Percentiles rank a stretch among this genome's conserved stretches.
phyloP scores from a whole-genome alignment of 495 filamentous ascomycete genomes.

The Aspergillus saccharolyticus region DNA sequence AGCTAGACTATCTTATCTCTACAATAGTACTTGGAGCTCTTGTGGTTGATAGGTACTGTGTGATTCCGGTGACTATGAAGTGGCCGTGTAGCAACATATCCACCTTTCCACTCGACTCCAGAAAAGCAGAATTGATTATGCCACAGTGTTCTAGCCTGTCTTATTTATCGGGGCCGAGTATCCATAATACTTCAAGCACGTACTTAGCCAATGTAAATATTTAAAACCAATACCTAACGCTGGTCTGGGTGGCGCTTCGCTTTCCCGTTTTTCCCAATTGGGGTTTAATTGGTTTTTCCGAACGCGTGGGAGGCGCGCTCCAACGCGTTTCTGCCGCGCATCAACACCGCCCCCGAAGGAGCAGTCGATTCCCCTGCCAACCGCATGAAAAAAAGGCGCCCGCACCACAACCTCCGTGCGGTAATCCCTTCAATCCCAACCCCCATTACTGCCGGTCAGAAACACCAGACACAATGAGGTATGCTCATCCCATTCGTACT shows the following conservation, averaged over 20 bases:
- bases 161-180: not conserved
- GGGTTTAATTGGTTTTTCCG: constrained; percentile 32
- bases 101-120: not conserved
- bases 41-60: not conserved
- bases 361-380: constrained; percentile 19
- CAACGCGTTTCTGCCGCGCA: constrained; percentile 24
- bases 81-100: not conserved
- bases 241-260: not conserved
- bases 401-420: constrained; percentile 8
- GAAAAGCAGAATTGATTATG: not conserved
- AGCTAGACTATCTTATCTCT: not conserved
- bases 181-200: not conserved
- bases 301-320: constrained; percentile 23
- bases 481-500: constrained; percentile 11
- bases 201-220: not conserved
- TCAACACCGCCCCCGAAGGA: constrained; percentile 18
- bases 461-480: constrained; percentile 36
- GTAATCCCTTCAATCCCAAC: constrained; percentile 3
- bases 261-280: constrained; percentile 25
- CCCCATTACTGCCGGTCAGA: not conserved
- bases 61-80: not conserved
- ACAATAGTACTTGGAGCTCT: not conserved
- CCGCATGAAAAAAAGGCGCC: constrained; percentile 18
- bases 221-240: no score
- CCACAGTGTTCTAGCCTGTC: not conserved